A percentile compares a stretch with the other conserved stretches of the same genome.
Conservation (phyloP, 2,329 filamentous ascomycete genomes). For the Fusarium sp. region DNA sequence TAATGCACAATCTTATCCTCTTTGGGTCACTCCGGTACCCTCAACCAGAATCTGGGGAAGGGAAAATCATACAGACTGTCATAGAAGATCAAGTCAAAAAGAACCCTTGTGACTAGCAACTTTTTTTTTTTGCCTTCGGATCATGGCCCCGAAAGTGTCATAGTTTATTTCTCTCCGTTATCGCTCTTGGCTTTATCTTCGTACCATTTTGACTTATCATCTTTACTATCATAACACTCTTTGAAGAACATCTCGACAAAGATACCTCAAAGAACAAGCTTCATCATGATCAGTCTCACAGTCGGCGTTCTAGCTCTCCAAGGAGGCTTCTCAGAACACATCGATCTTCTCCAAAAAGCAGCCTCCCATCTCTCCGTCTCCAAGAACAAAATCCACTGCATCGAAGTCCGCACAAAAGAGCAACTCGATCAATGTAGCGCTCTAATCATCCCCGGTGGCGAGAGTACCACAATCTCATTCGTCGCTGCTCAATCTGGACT, state of each 20-base stretch:
- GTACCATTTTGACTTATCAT: not conserved
- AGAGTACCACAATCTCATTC: slow-evolving; percentile 92
- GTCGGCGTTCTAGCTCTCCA: slow-evolving; percentile 81
- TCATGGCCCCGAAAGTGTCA: slow-evolving; percentile 21
- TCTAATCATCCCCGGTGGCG: slow-evolving; percentile 90
- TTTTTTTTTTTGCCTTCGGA: slow-evolving; percentile 27
- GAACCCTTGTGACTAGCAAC: slow-evolving; percentile 17
- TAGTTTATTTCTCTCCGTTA: slow-evolving; percentile 10
- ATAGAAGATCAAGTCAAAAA: not conserved
- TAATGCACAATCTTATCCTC: slow-evolving; percentile 34
- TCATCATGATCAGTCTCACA: slow-evolving; percentile 53
- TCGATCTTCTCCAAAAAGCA: slow-evolving; percentile 78
- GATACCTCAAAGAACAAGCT: not conserved
- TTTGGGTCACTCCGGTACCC: slow-evolving; percentile 36
- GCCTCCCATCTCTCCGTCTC: slow-evolving; percentile 59
- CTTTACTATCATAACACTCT: not conserved
- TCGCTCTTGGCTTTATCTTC: slow-evolving; percentile 18
- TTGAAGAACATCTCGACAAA: not conserved
- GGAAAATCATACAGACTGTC: not conserved
- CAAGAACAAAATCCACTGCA: slow-evolving; percentile 66
- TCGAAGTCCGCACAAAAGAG: slow-evolving; percentile 80
- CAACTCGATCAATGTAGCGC: slow-evolving; percentile 81
- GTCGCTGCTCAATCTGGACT: slow-evolving; percentile 85
- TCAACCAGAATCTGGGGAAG: slow-evolving; percentile 37
- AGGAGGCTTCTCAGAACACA: slow-evolving; percentile 91